A percentile compares a stretch with the other conserved stretches of the same genome.
Evolutionary conservation across 2,329 filamentous ascomycete species (phyloP).

Genomic region (Berkeleyomyces basicola): DNA sequence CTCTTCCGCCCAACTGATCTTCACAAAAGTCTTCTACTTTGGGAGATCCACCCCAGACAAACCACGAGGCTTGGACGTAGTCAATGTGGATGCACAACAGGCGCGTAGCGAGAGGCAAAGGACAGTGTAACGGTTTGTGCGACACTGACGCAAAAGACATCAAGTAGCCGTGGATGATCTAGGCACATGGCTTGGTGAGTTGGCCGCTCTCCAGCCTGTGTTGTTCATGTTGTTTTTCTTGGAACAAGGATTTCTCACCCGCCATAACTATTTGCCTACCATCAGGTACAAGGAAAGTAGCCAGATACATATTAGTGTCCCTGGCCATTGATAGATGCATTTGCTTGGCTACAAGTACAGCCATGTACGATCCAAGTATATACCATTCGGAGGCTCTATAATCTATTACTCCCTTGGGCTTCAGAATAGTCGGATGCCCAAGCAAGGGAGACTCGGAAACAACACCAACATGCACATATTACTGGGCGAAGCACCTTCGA

Average conservation of each 20-base stretch:
- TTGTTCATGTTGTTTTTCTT: too few species aligned
- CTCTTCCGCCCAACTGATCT: background rate
- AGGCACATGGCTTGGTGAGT: too few species aligned
- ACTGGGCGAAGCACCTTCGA: background rate
- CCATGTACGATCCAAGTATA: too few species aligned
- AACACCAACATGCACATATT: background rate
- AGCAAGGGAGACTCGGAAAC: background rate
- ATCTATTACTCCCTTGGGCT: background rate
- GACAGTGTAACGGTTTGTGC: background rate
- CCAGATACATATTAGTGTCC: too few species aligned
- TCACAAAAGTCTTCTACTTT: background rate
- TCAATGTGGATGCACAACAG: conserved; percentile 1
- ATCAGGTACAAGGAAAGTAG: too few species aligned
- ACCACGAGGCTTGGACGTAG: background rate
- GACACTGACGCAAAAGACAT: background rate
- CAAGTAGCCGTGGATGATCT: too few species aligned
- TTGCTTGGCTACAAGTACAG: background rate
- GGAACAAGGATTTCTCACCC: too few species aligned
- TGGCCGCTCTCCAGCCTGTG: too few species aligned
- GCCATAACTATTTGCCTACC: too few species aligned
- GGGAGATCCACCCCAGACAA: background rate
- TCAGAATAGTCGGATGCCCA: background rate
- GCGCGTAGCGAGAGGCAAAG: conserved; percentile 1
- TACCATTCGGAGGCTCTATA: background rate
- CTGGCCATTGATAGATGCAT: background rate